Base-by-base conservation (phyloP, 495 filamentous ascomycete species). In the Lepidopterella palustris region DNA sequence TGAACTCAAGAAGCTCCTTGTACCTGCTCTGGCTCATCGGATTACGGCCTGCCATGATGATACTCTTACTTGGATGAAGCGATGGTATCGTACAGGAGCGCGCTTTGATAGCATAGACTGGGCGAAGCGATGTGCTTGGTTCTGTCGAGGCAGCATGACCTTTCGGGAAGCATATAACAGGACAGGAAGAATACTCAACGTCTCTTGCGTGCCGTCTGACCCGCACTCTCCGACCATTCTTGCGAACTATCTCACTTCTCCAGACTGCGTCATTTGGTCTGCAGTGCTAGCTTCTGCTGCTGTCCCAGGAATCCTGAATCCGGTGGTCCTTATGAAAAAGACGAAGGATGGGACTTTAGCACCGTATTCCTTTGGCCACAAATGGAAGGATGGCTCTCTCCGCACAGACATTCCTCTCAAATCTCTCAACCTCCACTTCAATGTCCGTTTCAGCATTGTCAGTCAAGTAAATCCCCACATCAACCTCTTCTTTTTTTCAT, bases 181-280 rank as follows among this genome's bases (percentile, higher is more conserved):
- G 23, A 98, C 95, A 0, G 93, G 93, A 0, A 84, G 93, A 21
- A 92, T 97, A 58, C 78, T 98, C 58, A 98, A 98, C 70, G 90
- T 98, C 31, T 88, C 87, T 24, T 98, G 93, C 73, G 87, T 98
- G n/a, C 95, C 93, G 2, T 91, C 91, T 1, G 93, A 98, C 70
- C 95, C 93, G 31, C 89, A 98, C 72, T 89, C 87, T 28, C 92
- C 91, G 1, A 90, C 88, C 11, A 92, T 97, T 55, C 78, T 97
- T 13, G 85, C 87, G 57, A 98, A 98, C 74, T 96, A 97, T 70
- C 78, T 97, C 25, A 98, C 93, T 3, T 85, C 84, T 10, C 95
- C 95, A 0, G 89, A 98, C 76, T 97, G 95, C 67, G 95, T 97
- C 49, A 95, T 98, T 59, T 98, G 95, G 92, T 93, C 88, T 24